Base-by-base conservation (phyloP, 306 rosid species). In the Calophaca sinica region DNA sequence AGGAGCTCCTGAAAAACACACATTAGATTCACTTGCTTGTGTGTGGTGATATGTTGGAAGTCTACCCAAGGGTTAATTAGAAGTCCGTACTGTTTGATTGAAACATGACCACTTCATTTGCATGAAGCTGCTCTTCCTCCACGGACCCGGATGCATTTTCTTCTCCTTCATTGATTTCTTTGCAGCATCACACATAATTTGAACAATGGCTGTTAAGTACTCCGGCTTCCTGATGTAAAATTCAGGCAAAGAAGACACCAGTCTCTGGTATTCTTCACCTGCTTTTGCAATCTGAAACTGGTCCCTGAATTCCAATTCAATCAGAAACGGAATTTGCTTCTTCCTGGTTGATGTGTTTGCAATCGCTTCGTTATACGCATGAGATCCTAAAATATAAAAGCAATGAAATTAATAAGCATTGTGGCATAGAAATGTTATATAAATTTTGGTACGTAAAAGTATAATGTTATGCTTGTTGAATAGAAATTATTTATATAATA, bases 141-240 rank as follows among this genome's bases (percentile, higher is more conserved):
- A 90, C 0, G 92, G 96, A 5, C 89, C 96, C 78, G 86, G 72
- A 35, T 90, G 86, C 72, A 90, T 88, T 67, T 82, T 84, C 83
- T 82, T 88, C 75, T 88, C 88, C 80, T 81, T 88, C 96, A 90
- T 82, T 15, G 90, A 88, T 73, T 41, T 82, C 88, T 90, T 90
- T 33, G 90, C 92, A 7, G 89, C 86, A 7, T 75, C 70, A 10
- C 96, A 90, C 73, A 88, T 79, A 0, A 88, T 49, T 15, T 79
- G 55, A 49, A 88, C 83, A 5, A 90, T 72, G 12, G 84, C 84
- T 2, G 48, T 79, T 28, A 90, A 62, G 77, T 61, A 68, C 28
- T 88, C 88, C 0, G 83, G 50, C 70, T 75, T 79, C 8, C 96
- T 90, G 0, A 90, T 48, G 12, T 62, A 85, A 57, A 51, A 70